Evolutionary conservation across 805 yeast genomes (phyloP).

Genomic region (Kazachstania africana): DNA sequence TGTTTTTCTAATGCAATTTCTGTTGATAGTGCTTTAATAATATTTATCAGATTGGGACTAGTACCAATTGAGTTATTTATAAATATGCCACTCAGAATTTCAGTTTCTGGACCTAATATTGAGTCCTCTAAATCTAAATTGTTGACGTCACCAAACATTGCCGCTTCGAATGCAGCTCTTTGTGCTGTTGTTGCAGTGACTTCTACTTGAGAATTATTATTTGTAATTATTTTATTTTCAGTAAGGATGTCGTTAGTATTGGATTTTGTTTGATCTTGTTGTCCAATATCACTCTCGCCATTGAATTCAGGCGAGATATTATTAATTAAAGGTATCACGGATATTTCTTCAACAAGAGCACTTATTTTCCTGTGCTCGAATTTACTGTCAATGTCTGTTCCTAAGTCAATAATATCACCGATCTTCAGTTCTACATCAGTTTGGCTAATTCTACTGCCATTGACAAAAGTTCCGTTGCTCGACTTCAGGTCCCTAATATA

Average conservation of each 20-base stretch:
- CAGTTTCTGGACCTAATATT: constrained; percentile 36
- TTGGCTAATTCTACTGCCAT: constrained; percentile 52
- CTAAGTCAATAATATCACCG: constrained; percentile 87
- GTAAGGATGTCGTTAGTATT: background rate
- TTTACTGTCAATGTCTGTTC: constrained; percentile 68
- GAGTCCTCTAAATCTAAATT: constrained; percentile 37
- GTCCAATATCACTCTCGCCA: background rate
- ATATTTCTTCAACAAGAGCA: constrained; percentile 67
- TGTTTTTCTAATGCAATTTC: constrained; percentile 47
- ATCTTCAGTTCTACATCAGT: constrained; percentile 50
- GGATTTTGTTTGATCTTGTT: background rate
- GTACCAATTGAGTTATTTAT: constrained; percentile 50
- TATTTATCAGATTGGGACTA: constrained; percentile 41
- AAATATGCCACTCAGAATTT: constrained; percentile 42
- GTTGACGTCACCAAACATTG: constrained; percentile 51
- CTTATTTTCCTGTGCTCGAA: constrained; percentile 74
- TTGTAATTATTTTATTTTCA: background rate
- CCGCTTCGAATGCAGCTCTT: constrained; percentile 39
- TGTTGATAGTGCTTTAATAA: constrained; percentile 42
- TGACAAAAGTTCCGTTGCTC: constrained; percentile 90
- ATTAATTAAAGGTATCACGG: constrained; percentile 31
- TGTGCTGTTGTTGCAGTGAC: constrained; percentile 11
- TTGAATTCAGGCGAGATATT: background rate
- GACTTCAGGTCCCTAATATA: constrained; percentile 79
- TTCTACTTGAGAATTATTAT: background rate